These are phyloP conservation scores for Claviceps purpurea DNA, from an alignment of 2,329 filamentous ascomycete species.

Conservation along the genomic window DNA sequence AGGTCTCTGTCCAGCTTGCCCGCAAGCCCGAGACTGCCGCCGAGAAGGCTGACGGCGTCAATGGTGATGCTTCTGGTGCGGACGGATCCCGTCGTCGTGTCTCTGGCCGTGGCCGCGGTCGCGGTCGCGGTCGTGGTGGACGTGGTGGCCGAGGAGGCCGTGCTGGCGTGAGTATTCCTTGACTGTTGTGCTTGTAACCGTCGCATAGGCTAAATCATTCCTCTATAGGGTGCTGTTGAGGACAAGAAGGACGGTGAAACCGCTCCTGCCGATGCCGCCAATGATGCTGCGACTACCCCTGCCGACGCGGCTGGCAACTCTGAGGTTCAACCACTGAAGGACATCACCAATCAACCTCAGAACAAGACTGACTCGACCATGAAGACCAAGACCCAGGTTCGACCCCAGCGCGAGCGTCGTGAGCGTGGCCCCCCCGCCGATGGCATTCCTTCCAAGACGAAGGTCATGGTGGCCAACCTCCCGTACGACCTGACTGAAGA, in stretches of 20 bases:
- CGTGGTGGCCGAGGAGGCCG: constrained; percentile 48
- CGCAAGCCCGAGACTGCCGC: constrained; percentile 85
- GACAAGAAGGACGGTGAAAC: constrained; percentile 34
- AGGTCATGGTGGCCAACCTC: constrained; percentile 99
- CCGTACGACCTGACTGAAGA: constrained; percentile 97
- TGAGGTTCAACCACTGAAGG: constrained; percentile 46
- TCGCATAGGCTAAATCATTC: constrained; percentile 16
- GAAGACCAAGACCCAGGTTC: constrained; percentile 43
- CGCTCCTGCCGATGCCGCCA: constrained; percentile 21
- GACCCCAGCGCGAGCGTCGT: constrained; percentile 46
- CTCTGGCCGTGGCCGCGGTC: constrained; percentile 53
- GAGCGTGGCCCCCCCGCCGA: constrained; percentile 94
- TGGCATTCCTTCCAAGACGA: constrained; percentile 96
- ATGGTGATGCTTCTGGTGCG: constrained; percentile 60
- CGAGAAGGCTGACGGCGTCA: constrained; percentile 61
- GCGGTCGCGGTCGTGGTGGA: constrained; percentile 55
- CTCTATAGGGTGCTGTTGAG: constrained; percentile 20
- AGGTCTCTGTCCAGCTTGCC: constrained; percentile 97
- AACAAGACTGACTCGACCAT: constrained; percentile 44
- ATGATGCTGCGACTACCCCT: constrained; percentile 33
- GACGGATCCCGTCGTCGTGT: constrained; percentile 51
- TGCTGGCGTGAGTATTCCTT: constrained; percentile 17
- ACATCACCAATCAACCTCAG: constrained; percentile 45
- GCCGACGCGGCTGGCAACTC: constrained; percentile 32
- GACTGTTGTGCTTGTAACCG: constrained; percentile 16